Evolutionary conservation across 1,284 basidiomycete genomes (phyloP).

Genomic region (Ceratobasidium theobromae): DNA sequence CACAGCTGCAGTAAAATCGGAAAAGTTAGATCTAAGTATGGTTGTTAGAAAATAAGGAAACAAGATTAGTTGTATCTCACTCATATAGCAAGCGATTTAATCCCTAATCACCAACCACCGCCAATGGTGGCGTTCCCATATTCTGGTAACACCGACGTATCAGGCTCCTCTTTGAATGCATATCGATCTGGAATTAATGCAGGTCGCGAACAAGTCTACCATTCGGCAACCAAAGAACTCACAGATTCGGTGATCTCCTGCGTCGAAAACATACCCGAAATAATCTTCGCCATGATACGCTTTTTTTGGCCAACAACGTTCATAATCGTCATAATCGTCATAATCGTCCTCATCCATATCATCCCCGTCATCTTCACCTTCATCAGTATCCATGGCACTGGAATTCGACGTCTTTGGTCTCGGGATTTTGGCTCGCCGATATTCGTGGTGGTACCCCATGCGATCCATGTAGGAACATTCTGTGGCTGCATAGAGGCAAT

Average conservation of each 20-base stretch:
- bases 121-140: constrained; percentile 17
- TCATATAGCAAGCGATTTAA: not conserved
- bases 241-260: constrained; percentile 25
- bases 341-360: too few species aligned
- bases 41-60: too few species aligned
- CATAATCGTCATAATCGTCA: constrained; percentile 3
- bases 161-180: constrained; percentile 29
- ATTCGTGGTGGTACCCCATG: constrained; percentile 10
- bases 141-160: constrained; percentile 1
- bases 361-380: too few species aligned
- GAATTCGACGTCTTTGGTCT: too few species aligned
- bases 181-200: not conserved
- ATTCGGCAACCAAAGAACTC: not conserved
- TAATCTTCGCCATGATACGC: constrained; percentile 28
- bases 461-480: constrained; percentile 4
- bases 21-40: too few species aligned
- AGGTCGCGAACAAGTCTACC: not conserved
- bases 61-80: not conserved
- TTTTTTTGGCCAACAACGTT: constrained; percentile 16
- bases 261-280: constrained; percentile 24
- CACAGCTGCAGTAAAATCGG: too few species aligned
- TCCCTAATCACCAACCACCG: not conserved
- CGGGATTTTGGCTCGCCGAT: too few species aligned
- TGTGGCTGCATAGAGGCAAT: constrained; percentile 12
- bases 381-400: too few species aligned